Conservation (phyloP, 768 basidiomycete species). For the Lepiota venenata region DNA sequence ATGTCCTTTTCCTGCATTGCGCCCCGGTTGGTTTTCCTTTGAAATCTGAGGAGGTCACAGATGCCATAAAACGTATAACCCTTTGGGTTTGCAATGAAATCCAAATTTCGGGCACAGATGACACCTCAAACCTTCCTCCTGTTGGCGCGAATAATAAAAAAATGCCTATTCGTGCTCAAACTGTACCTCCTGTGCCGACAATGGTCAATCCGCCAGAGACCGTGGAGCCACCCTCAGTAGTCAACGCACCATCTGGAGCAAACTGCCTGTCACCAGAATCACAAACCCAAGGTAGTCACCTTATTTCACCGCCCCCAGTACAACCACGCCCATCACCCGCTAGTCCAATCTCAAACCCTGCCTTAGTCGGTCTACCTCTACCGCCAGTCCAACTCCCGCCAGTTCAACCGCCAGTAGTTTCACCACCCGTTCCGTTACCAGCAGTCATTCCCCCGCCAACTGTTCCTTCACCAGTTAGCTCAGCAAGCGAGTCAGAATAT, state of each 20-base stretch:
- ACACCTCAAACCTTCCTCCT: constrained; percentile 8
- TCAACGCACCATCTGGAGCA: not conserved
- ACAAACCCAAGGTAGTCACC: not conserved
- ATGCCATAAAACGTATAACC: constrained; percentile 59
- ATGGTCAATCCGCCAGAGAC: not conserved
- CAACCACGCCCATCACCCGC: constrained; percentile 1
- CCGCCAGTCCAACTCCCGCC: constrained; percentile 5
- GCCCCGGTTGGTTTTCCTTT: constrained; percentile 65
- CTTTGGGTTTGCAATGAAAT: constrained; percentile 52
- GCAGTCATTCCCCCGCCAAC: not conserved
- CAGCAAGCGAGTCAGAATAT: constrained; percentile 8
- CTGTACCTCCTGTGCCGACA: not conserved
- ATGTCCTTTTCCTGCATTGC: constrained; percentile 70
- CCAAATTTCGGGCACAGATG: constrained; percentile 10
- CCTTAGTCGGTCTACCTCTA: not conserved
- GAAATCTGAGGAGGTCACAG: constrained; percentile 62
- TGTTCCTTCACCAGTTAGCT: constrained; percentile 1
- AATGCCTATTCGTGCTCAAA: not conserved
- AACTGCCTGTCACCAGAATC: not conserved
- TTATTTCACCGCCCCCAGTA: not conserved
- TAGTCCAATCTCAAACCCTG: not conserved
- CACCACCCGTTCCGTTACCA: not conserved
- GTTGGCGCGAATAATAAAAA: constrained; percentile 3
- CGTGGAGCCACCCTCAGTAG: not conserved
- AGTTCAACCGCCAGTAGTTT: not conserved